These are phyloP conservation scores for Scheffersomyces stipitis DNA, from an alignment of 805 yeast species.

Conservation along the genomic window DNA sequence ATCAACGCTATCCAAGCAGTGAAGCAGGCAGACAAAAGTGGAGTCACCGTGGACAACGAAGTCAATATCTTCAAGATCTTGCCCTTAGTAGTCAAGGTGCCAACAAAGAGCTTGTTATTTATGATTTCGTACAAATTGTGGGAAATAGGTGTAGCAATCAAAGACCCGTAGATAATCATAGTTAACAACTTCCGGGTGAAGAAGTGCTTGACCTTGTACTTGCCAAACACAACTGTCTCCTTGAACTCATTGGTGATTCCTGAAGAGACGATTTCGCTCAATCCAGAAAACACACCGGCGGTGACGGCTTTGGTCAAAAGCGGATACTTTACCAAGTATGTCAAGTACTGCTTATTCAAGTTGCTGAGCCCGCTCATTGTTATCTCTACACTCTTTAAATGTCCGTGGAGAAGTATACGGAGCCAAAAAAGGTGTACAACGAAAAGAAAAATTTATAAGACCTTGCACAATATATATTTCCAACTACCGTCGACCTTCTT, in stretches of 20 bases:
- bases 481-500: too few species aligned
- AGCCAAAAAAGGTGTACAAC: too few species aligned
- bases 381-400: background rate
- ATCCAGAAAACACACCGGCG: conserved; percentile 51
- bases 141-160: conserved; percentile 56
- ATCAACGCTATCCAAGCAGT: conserved; percentile 55
- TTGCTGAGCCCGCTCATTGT: conserved; percentile 1
- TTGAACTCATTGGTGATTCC: conserved; percentile 47
- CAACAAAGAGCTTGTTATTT: conserved; percentile 38
- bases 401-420: background rate
- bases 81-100: conserved; percentile 37
- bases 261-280: conserved; percentile 61
- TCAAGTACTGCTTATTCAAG: conserved; percentile 34
- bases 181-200: conserved; percentile 47
- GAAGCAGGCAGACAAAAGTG: conserved; percentile 47
- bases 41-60: conserved; percentile 56
- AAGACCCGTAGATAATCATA: conserved; percentile 56
- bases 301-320: conserved; percentile 59
- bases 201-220: conserved; percentile 35
- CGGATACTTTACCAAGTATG: conserved; percentile 47
- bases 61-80: conserved; percentile 51
- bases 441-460: too few species aligned
- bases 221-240: conserved; percentile 12
- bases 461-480: too few species aligned
- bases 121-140: conserved; percentile 53